A percentile compares a stretch with the other conserved stretches of the same genome.
phyloP scores from a whole-genome alignment of 345 rosid genomes.

The Corchorus capsularis region DNA sequence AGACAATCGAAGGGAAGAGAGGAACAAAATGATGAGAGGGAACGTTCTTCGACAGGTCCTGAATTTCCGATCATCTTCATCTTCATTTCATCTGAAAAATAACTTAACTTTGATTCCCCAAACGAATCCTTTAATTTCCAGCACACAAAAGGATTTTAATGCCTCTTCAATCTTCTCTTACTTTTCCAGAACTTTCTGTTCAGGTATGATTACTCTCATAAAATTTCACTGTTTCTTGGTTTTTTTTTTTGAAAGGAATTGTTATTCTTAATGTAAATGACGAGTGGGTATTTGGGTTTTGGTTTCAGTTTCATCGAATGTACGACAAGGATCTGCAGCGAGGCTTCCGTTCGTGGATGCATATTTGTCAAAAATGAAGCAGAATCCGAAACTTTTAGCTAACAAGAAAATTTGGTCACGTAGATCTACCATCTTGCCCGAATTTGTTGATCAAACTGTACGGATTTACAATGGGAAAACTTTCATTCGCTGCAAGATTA shows the following conservation, averaged over 20 bases:
- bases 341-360: slow-evolving; percentile 42
- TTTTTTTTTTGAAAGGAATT: neutral
- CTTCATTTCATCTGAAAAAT: neutral
- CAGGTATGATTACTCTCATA: neutral
- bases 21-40: slow-evolving; percentile 12
- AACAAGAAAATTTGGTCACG: slow-evolving; percentile 48
- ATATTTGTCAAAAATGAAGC: slow-evolving; percentile 37
- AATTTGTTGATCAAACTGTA: slow-evolving; percentile 38
- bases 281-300: neutral
- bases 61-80: neutral
- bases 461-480: slow-evolving; percentile 51
- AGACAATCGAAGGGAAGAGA: neutral
- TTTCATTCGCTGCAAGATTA: slow-evolving; percentile 50
- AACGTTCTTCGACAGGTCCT: neutral
- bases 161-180: neutral
- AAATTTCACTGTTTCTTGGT: neutral
- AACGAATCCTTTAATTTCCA: neutral
- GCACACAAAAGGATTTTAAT: neutral
- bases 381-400: slow-evolving; percentile 19
- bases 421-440: slow-evolving; percentile 41
- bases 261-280: neutral
- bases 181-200: slow-evolving; percentile 9
- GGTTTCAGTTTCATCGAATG: slow-evolving; percentile 14
- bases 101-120: slow-evolving; percentile 1
- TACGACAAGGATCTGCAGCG: slow-evolving; percentile 12